phyloP scores from a whole-genome alignment of 1,139 yeast genomes.

The Yamadazyma dendronema region DNA sequence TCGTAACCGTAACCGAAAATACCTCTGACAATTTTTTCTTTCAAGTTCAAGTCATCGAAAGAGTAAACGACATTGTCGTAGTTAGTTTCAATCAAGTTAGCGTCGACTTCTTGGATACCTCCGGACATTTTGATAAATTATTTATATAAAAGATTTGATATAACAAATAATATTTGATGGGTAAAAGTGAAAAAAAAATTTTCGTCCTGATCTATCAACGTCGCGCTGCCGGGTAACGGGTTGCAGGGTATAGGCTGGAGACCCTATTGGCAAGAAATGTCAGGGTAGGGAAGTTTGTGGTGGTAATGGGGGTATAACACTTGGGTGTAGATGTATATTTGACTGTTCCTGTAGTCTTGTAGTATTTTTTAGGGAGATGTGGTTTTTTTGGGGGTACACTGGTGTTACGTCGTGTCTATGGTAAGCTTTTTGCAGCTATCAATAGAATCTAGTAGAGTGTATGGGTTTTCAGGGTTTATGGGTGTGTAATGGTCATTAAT shows the following conservation, averaged over 20 bases:
- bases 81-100: constrained; percentile 88
- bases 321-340: too few relatives aligned
- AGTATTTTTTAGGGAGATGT: too few relatives aligned
- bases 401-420: too few relatives aligned
- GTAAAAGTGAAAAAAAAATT: constrained; percentile 9
- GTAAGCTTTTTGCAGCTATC: too few relatives aligned
- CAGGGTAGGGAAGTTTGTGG: too few relatives aligned
- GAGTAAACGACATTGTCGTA: constrained; percentile 94
- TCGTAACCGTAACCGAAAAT: constrained; percentile 98
- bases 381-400: too few relatives aligned
- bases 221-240: constrained; percentile 9
- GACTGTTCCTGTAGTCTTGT: too few relatives aligned
- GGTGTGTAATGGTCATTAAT: too few relatives aligned
- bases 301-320: too few relatives aligned
- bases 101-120: constrained; percentile 81
- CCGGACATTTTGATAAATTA: constrained; percentile 30
- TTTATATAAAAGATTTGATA: neutral
- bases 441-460: too few relatives aligned
- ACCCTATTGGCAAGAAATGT: too few relatives aligned
- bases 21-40: constrained; percentile 77
- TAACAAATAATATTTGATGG: constrained; percentile 1
- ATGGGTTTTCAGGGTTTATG: too few relatives aligned
- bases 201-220: constrained; percentile 6
- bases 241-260: neutral
- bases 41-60: constrained; percentile 83